Percentiles rank a stretch among this genome's conserved stretches.
These are phyloP conservation scores for Eucalyptus rudis DNA, from an alignment of 345 rosid genomes.

Conservation along the genomic window DNA sequence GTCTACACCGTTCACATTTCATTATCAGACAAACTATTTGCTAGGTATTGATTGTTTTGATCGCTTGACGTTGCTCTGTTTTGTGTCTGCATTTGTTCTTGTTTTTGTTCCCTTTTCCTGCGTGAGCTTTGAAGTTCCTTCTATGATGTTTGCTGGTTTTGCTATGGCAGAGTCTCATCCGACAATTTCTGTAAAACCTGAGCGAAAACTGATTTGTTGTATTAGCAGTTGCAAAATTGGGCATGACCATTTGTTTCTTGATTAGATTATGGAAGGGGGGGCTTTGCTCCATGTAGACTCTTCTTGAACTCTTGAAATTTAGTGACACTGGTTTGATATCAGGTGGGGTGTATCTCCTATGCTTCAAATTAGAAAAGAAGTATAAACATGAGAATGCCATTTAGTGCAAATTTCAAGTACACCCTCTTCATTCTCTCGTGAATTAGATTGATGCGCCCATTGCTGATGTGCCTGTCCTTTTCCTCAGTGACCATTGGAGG, in stretches of 20 bases:
- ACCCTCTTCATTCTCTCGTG: neutral
- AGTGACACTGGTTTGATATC: neutral
- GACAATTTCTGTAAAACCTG: neutral
- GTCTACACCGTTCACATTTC: conserved; percentile 48
- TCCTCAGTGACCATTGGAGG: conserved; percentile 75
- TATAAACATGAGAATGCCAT: neutral
- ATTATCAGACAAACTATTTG: conserved; percentile 23
- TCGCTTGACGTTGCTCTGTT: neutral
- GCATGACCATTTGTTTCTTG: neutral
- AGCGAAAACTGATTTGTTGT: neutral
- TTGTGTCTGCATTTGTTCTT: neutral
- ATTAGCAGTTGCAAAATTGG: neutral
- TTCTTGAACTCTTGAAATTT: neutral
- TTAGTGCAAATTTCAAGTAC: neutral
- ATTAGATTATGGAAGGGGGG: neutral
- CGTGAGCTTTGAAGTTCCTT: neutral
- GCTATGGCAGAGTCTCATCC: neutral
- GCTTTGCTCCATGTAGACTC: neutral
- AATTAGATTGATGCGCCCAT: neutral
- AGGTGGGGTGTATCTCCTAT: neutral
- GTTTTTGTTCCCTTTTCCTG: neutral
- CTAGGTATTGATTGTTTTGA: conserved; percentile 30
- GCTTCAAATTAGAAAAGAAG: neutral
- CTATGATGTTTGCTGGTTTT: neutral
- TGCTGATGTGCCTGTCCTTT: neutral